Evolutionary conservation across 73 alveolate species (phyloP), one percentile per base, ranked within the genome.

Genomic region (Durusdinium trenchii): DNA sequence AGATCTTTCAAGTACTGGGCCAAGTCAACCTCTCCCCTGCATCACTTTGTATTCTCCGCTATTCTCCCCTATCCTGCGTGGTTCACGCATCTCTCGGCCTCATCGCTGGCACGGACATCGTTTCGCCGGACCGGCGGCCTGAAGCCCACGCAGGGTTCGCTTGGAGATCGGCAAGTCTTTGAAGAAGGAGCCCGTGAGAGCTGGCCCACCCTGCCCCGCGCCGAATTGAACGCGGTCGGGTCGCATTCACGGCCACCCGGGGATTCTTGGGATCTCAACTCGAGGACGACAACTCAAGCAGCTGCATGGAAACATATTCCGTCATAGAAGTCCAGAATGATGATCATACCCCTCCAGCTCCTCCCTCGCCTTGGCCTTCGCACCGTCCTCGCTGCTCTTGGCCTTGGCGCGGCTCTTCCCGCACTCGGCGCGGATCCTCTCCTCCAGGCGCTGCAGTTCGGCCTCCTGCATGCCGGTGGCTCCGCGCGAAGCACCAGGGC

Each of bases 131-230:
- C 79, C 79, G 12, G 9, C 42, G 12, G 62, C 98, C 98, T 91
- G 89, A 18, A 91, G 48, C 48, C 98, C 98, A 14, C 89, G 98
- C 87, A 91, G 52, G 12, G 98, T 91, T 20, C 98, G 98, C 30
- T 73, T 12, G n/a, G 98, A 91, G 98, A 91, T 91, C 5, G 98
- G 98, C 87, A 91, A 30, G 35, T 91, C 98, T 5, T 76, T 75
- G 89, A 91, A 91, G 76, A 91, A 76, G 6, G 87, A 76, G 26
- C 98, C 98, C 4, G 98, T 91, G 9, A 91, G 98, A 18, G 98
- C 98, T 6, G 98, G 98, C 35, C n/a, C n/a, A n/a, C 98, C 98
- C 98, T 91, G 91, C 40, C 85, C 36, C 46, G 32, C 6, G 38
- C 73, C 73, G n/a, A 60, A 23, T 23, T 23, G 73, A 0, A 60